A percentile compares a stretch with the other conserved stretches of the same genome.
These are phyloP conservation scores for Chlorella variabilis DNA, from an alignment of 163 green algal genomes.

Conservation along the genomic window DNA sequence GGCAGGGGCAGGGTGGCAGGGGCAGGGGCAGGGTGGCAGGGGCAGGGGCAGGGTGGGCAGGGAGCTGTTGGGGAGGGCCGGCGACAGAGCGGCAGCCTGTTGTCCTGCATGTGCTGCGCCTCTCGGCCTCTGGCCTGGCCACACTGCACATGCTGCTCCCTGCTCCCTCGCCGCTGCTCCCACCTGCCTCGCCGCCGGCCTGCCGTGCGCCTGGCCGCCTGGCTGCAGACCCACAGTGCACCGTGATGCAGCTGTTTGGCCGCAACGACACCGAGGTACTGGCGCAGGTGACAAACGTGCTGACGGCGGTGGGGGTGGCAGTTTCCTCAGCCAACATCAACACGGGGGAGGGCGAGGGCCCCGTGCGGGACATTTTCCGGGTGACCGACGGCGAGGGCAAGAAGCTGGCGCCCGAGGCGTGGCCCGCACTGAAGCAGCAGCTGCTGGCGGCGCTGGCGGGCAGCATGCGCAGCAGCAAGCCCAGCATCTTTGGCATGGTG, in stretches of 20 bases:
- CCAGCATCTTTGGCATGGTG: slow-evolving; percentile 85
- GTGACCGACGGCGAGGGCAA: slow-evolving; percentile 62
- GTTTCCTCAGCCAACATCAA: slow-evolving; percentile 72
- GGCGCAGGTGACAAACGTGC: slow-evolving; percentile 47
- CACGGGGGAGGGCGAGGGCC: slow-evolving; percentile 56
- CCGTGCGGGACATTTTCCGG: slow-evolving; percentile 77
- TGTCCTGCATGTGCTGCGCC: too few species aligned
- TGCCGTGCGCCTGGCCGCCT: neutral
- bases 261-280: slow-evolving; percentile 30
- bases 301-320: slow-evolving; percentile 49
- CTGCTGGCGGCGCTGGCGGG: slow-evolving; percentile 35
- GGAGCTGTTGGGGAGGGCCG: too few species aligned
- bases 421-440: slow-evolving; percentile 32
- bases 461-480: slow-evolving; percentile 56
- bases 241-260: slow-evolving; percentile 28
- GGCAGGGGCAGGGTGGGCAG: too few species aligned
- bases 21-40: too few species aligned
- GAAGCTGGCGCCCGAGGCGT: slow-evolving; percentile 53
- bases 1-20: too few species aligned
- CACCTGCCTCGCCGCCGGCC: neutral
- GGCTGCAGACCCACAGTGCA: slow-evolving; percentile 23
- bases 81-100: too few species aligned
- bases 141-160: too few species aligned
- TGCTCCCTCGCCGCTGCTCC: neutral
- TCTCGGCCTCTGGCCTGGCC: too few species aligned